Evolutionary conservation across 805 yeast genomes (phyloP).

Genomic region (Cyberlindnera nakhonratchasimensis): DNA sequence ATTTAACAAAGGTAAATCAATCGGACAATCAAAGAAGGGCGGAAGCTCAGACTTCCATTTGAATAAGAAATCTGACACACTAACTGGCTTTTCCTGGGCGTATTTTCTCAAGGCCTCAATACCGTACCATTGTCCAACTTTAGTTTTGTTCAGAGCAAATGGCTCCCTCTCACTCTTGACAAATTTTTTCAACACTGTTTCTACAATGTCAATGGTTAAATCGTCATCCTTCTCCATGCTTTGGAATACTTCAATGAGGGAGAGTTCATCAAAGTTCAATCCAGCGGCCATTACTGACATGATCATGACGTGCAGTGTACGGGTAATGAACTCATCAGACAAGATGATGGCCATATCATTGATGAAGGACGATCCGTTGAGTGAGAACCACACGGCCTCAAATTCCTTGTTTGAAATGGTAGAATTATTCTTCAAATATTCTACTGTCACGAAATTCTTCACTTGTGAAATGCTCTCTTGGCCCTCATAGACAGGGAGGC

Average conservation of each 20-base stretch:
- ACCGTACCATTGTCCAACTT: conserved; percentile 64
- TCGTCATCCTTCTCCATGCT: conserved; percentile 31
- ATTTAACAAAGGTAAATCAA: conserved; percentile 49
- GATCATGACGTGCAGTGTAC: conserved; percentile 34
- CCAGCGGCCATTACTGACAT: conserved; percentile 38
- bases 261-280: conserved; percentile 29
- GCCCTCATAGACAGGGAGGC: conserved; percentile 39
- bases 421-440: conserved; percentile 39
- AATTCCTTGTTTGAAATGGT: conserved; percentile 58
- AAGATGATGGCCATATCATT: conserved; percentile 41
- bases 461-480: conserved; percentile 16
- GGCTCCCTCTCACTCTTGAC: conserved; percentile 25
- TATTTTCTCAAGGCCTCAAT: conserved; percentile 42
- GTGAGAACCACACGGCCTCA: conserved; percentile 43
- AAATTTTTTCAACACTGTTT: conserved; percentile 50
- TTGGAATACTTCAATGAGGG: conserved; percentile 29
- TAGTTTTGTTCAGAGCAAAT: conserved; percentile 39
- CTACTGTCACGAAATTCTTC: conserved; percentile 13
- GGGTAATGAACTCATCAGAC: conserved; percentile 32
- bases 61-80: conserved; percentile 54
- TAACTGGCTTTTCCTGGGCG: conserved; percentile 30
- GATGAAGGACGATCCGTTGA: conserved; percentile 56
- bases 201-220: conserved; percentile 41
- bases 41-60: conserved; percentile 65
- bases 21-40: conserved; percentile 54